These are phyloP conservation scores for Rutstroemia sydowiana DNA, from an alignment of 2,329 filamentous ascomycete genomes.

Conservation along the genomic window DNA sequence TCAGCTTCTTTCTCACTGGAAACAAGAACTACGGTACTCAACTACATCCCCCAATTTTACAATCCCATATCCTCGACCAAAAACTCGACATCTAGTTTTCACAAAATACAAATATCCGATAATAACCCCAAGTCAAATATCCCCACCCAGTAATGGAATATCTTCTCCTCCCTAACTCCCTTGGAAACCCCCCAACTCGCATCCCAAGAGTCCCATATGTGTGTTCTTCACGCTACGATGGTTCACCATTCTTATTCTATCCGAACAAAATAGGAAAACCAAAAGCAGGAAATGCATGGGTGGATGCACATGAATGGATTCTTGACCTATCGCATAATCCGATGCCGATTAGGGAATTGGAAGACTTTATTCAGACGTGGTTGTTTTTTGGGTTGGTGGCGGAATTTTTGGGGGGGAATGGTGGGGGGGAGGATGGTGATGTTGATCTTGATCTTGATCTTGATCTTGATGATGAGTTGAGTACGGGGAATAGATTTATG, in stretches of 20 bases:
- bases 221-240: slow-evolving; percentile 24
- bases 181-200: slow-evolving; percentile 9
- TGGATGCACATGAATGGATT: background rate
- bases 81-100: too few species aligned
- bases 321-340: slow-evolving; percentile 16
- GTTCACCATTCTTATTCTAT: slow-evolving; percentile 25
- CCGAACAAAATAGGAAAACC: slow-evolving; percentile 16
- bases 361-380: slow-evolving; percentile 31
- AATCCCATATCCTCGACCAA: too few species aligned
- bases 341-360: slow-evolving; percentile 18
- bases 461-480: background rate
- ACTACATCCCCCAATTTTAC: too few species aligned
- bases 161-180: slow-evolving; percentile 7
- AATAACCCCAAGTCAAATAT: too few species aligned
- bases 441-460: background rate
- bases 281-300: slow-evolving; percentile 1
- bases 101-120: too few species aligned
- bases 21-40: too few species aligned
- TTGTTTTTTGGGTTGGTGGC: slow-evolving; percentile 30
- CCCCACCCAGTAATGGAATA: too few species aligned
- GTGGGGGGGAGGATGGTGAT: background rate
- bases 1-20: too few species aligned
- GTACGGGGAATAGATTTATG: background rate
- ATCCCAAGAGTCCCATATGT: slow-evolving; percentile 23
- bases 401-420: slow-evolving; percentile 24